Evolutionary conservation across 140 eudicot genomes (phyloP).

Genomic region (Oenanthe javanica): DNA sequence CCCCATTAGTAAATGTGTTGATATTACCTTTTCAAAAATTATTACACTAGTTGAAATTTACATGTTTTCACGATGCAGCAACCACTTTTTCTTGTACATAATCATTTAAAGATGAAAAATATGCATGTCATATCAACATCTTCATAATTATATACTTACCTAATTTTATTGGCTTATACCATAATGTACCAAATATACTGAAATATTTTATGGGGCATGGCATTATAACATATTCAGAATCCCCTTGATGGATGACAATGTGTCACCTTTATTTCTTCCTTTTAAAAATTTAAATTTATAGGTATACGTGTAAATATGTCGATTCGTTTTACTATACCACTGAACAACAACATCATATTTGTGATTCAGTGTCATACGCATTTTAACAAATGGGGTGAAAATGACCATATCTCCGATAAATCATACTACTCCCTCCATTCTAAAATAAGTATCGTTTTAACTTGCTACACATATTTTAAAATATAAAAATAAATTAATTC

Average conservation of each 20-base stretch:
- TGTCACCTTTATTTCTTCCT: conserved; percentile 55
- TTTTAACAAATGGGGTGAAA: too few species aligned
- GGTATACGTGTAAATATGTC: too few species aligned
- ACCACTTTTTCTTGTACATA: background rate
- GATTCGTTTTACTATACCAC: too few species aligned
- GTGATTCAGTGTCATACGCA: too few species aligned
- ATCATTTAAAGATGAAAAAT: background rate
- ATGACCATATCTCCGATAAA: too few species aligned
- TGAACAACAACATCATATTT: too few species aligned
- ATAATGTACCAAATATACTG: background rate
- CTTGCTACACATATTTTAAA: too few species aligned
- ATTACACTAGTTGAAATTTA: background rate
- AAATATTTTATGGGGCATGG: conserved; percentile 34
- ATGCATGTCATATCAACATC: background rate
- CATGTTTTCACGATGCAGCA: background rate
- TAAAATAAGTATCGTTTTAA: too few species aligned
- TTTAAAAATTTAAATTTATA: conserved; percentile 27
- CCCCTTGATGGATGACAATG: conserved; percentile 72
- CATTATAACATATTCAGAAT: conserved; percentile 56
- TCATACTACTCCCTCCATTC: too few species aligned
- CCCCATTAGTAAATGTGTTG: conserved; percentile 1
- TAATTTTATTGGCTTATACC: background rate
- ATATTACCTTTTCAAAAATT: background rate
- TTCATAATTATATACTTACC: background rate
- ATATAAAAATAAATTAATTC: too few species aligned